Percentiles rank a stretch among this genome's conserved stretches.
These are phyloP conservation scores for Phaseolus coccineus DNA, from an alignment of 331 rosid species.

Conservation along the genomic window DNA sequence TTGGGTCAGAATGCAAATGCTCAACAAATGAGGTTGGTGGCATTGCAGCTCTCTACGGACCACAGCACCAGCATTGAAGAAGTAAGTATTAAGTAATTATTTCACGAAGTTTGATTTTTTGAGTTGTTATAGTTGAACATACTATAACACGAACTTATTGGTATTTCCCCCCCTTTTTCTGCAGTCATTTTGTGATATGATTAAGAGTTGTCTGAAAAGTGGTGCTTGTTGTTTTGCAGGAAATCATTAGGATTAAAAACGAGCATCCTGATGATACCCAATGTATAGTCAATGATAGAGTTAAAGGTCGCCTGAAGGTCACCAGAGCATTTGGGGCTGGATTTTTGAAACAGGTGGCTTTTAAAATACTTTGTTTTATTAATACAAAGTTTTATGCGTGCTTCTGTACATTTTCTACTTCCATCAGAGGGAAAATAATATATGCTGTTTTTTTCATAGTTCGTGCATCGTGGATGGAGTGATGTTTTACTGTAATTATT, in stretches of 20 bases:
- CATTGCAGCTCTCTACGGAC: conserved; percentile 94
- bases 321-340: conserved; percentile 99
- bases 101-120: conserved; percentile 32
- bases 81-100: conserved; percentile 47
- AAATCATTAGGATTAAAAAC: conserved; percentile 80
- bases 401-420: conserved; percentile 18
- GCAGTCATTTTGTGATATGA: conserved; percentile 34
- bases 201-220: conserved; percentile 37
- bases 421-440: conserved; percentile 17
- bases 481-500: conserved; percentile 8
- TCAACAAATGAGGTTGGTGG: conserved; percentile 64
- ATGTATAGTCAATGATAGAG: conserved; percentile 91
- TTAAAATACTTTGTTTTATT: conserved; percentile 37
- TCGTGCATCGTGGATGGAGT: conserved; percentile 17
- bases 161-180: conserved; percentile 25
- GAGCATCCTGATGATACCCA: conserved; percentile 94
- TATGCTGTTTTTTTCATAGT: conserved; percentile 12
- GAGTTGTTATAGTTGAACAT: conserved; percentile 20
- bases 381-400: neutral
- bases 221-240: conserved; percentile 61
- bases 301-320: conserved; percentile 96
- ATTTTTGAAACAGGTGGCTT: conserved; percentile 85
- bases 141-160: conserved; percentile 16
- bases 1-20: conserved; percentile 54
- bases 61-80: conserved; percentile 95